Conservation (phyloP, 164 flowering plant genomes). For the Cinnamomum micranthum region DNA sequence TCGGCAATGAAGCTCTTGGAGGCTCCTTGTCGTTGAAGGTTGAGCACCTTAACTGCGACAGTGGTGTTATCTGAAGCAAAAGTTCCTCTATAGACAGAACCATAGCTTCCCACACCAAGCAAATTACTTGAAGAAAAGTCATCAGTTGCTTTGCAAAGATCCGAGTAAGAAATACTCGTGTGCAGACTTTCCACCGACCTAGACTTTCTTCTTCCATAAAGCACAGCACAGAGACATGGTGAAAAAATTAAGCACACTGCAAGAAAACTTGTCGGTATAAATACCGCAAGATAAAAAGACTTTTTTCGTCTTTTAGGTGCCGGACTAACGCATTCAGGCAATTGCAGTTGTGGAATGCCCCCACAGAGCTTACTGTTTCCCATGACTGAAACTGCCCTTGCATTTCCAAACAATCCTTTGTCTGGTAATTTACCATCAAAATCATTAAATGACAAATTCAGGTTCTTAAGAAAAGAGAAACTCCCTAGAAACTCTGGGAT, state of each 20-base stretch:
- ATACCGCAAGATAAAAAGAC: background rate
- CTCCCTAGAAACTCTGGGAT: constrained; percentile 10
- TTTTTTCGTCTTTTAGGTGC: background rate
- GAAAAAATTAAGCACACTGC: background rate
- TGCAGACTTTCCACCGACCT: background rate
- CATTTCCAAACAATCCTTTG: background rate
- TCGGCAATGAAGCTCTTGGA: no score
- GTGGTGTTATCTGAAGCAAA: no score
- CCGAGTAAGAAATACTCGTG: no score
- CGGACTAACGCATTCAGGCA: background rate
- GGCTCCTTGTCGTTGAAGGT: no score
- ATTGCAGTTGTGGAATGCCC: background rate
- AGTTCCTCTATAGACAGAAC: no score
- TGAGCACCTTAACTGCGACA: no score
- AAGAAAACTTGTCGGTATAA: background rate
- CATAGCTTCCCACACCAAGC: no score
- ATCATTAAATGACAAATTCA: constrained; percentile 15
- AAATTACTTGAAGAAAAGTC: no score
- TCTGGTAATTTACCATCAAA: background rate
- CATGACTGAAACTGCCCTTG: background rate
- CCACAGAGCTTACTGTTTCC: background rate
- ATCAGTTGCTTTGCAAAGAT: no score
- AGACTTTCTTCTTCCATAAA: constrained; percentile 2
- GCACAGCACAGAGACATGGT: background rate
- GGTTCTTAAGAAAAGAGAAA: background rate